Percentiles rank a stretch among this genome's conserved stretches.
phyloP scores from a whole-genome alignment of 495 filamentous ascomycete species.

The Lepraria neglecta region DNA sequence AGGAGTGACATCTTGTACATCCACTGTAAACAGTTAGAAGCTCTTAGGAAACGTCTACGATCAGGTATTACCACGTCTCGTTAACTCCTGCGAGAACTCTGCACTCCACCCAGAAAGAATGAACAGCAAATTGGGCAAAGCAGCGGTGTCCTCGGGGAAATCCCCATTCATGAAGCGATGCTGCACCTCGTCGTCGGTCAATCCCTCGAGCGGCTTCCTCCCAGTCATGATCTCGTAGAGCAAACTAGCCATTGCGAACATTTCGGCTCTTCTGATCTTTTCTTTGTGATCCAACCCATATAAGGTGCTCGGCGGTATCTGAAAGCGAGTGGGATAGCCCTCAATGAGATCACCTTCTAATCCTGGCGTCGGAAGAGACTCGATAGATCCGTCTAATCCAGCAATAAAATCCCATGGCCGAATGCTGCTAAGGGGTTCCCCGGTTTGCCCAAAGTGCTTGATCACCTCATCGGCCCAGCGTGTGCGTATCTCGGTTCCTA shows the following conservation, averaged over 20 bases:
- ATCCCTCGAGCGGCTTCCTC: slow-evolving; percentile 20
- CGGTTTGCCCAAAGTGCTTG: slow-evolving; percentile 13
- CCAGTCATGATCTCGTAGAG: slow-evolving; percentile 26
- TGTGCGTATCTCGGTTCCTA: slow-evolving; percentile 13
- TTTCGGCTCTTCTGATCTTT: slow-evolving; percentile 19
- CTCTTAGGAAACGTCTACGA: neutral
- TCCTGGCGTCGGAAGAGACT: neutral
- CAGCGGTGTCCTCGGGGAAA: slow-evolving; percentile 23
- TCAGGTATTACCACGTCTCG: neutral
- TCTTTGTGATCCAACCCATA: slow-evolving; percentile 12
- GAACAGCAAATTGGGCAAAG: slow-evolving; percentile 15
- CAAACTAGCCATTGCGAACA: slow-evolving; percentile 23
- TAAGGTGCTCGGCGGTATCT: slow-evolving; percentile 18
- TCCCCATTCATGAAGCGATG: slow-evolving; percentile 18
- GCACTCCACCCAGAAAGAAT: slow-evolving; percentile 23
- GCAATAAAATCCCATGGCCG: slow-evolving; percentile 16
- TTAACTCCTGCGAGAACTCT: slow-evolving; percentile 20
- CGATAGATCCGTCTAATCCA: slow-evolving; percentile 17
- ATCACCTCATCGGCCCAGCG: slow-evolving; percentile 9
- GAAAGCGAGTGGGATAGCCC: slow-evolving; percentile 15
- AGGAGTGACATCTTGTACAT: neutral
- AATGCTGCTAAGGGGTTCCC: neutral
- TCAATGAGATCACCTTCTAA: neutral
- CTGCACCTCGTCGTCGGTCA: slow-evolving; percentile 22
- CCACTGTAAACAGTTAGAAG: neutral